Evolutionary conservation across 1,139 yeast genomes (phyloP).

Genomic region (Kodamaea alishanica): DNA sequence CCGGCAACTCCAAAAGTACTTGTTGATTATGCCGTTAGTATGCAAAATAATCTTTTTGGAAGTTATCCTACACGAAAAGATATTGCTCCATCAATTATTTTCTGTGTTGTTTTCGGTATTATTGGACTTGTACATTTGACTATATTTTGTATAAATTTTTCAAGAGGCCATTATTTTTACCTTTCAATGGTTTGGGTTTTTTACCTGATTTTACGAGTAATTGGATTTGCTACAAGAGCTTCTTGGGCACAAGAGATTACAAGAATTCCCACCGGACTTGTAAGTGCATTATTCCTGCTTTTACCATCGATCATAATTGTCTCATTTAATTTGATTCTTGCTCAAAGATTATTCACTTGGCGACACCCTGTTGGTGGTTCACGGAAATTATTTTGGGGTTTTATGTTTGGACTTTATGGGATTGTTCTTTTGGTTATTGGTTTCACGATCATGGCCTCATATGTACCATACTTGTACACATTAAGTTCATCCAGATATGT

Average conservation of each 20-base stretch:
- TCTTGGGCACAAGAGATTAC: conserved; percentile 53
- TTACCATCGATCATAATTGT: conserved; percentile 55
- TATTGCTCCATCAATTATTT: conserved; percentile 59
- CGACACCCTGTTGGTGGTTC: conserved; percentile 77
- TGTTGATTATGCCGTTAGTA: conserved; percentile 30
- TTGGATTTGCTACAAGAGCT: conserved; percentile 62
- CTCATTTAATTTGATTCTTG: conserved; percentile 60
- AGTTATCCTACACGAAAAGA: conserved; percentile 58
- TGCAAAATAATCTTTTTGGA: conserved; percentile 59
- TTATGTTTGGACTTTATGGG: conserved; percentile 51
- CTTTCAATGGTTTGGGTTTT: conserved; percentile 53
- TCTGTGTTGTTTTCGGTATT: conserved; percentile 52
- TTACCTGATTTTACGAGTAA: conserved; percentile 48
- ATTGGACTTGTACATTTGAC: conserved; percentile 45
- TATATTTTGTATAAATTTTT: conserved; percentile 48
- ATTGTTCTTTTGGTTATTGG: conserved; percentile 57
- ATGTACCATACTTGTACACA: conserved; percentile 59
- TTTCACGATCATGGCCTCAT: conserved; percentile 67
- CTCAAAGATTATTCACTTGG: conserved; percentile 79
- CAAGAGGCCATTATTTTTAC: conserved; percentile 65
- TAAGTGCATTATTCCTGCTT: conserved; percentile 57
- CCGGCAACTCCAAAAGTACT: conserved; percentile 35
- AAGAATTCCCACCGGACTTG: conserved; percentile 49
- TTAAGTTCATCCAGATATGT: conserved; percentile 43
- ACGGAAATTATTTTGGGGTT: conserved; percentile 47